phyloP scores from a whole-genome alignment of 2,329 filamentous ascomycete genomes.

The Nothopassalora personata region DNA sequence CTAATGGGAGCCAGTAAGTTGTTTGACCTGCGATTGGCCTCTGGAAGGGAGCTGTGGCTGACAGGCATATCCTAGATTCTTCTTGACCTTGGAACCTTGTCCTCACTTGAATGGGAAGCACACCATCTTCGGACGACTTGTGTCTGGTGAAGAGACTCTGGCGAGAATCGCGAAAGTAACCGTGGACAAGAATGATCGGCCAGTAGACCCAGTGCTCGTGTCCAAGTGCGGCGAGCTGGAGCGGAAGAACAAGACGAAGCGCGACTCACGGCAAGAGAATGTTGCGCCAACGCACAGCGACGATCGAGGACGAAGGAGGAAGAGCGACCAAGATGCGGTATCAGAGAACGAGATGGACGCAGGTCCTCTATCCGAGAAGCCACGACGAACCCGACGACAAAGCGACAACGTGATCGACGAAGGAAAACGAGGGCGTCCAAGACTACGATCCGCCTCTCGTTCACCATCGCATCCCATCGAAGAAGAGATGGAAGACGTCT shows the following conservation, averaged over 20 bases:
- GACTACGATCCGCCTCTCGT: conserved; percentile 28
- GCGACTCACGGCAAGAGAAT: conserved; percentile 10
- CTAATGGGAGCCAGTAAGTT: conserved; percentile 39
- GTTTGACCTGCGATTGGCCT: background rate
- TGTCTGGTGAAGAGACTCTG: conserved; percentile 35
- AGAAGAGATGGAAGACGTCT: conserved; percentile 19
- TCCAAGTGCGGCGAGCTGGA: conserved; percentile 38
- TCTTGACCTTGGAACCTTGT: conserved; percentile 38
- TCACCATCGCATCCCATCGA: conserved; percentile 29
- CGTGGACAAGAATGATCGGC: conserved; percentile 36
- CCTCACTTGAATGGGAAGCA: conserved; percentile 39
- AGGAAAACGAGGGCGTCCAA: conserved; percentile 32
- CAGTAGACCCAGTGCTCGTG: conserved; percentile 34
- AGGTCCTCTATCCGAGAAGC: conserved; percentile 19
- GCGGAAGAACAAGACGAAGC: conserved; percentile 27
- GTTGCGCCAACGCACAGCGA: conserved; percentile 6
- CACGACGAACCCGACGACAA: conserved; percentile 28
- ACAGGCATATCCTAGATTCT: conserved; percentile 31
- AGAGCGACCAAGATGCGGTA: conserved; percentile 19
- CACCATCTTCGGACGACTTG: conserved; percentile 38
- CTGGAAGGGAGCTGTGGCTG: conserved; percentile 1
- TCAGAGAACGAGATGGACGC: conserved; percentile 28
- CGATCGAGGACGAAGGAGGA: conserved; percentile 26
- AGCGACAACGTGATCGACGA: conserved; percentile 35
- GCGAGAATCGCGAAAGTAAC: conserved; percentile 33